A percentile compares a stretch with the other conserved stretches of the same genome.
phyloP scores from a whole-genome alignment of 108 stramenopile species.

The Skeletonema menzelii region DNA sequence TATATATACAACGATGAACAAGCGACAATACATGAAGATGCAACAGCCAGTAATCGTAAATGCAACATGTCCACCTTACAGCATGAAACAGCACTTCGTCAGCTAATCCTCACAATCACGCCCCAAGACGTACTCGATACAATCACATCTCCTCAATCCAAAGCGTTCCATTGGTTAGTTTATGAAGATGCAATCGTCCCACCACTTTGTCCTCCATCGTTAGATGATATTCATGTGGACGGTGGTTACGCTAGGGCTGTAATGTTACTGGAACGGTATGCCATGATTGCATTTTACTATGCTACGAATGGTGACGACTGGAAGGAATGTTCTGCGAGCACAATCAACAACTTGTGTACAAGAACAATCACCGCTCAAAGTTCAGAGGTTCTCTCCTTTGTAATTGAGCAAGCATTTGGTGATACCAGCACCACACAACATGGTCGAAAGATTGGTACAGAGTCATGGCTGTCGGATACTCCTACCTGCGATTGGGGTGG shows the following conservation, averaged over 20 bases:
- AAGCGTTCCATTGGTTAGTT: constrained; percentile 64
- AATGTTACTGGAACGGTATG: constrained; percentile 19
- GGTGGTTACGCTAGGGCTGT: background rate
- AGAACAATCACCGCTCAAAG: constrained; percentile 29
- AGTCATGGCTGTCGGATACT: background rate
- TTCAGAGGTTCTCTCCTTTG: constrained; percentile 15
- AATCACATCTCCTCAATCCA: constrained; percentile 36
- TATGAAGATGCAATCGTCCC: constrained; percentile 48
- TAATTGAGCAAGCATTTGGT: background rate
- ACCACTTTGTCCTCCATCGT: constrained; percentile 10
- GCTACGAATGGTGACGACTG: constrained; percentile 42
- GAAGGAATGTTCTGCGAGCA: constrained; percentile 62
- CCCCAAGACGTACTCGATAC: background rate
- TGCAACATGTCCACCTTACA: background rate
- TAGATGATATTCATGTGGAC: background rate
- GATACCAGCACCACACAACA: background rate
- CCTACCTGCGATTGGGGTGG: background rate
- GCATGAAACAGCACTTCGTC: background rate
- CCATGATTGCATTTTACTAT: constrained; percentile 23
- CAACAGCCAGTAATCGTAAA: background rate
- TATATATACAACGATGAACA: background rate
- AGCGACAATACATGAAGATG: background rate
- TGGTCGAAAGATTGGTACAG: background rate
- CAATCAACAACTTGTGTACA: constrained; percentile 8
- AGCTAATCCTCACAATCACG: background rate